A percentile compares a stretch with the other conserved stretches of the same genome.
Evolutionary conservation across 768 basidiomycete genomes (phyloP).

Genomic region (Cystobasidium onofrii): DNA sequence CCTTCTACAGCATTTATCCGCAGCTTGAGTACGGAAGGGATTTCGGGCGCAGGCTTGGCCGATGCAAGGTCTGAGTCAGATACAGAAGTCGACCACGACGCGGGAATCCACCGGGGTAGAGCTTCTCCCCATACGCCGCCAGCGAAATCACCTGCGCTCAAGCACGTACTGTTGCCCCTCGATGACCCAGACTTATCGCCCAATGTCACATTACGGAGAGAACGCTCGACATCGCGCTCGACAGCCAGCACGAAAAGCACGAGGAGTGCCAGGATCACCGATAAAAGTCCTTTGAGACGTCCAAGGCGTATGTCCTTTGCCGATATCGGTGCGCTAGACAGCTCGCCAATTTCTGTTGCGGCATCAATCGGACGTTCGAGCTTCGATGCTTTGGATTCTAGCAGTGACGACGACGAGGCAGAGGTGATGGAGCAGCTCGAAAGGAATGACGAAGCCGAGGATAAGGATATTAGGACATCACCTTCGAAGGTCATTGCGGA

Average conservation of each 20-base stretch:
- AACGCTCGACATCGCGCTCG: conserved; percentile 4
- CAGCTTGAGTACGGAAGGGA: neutral
- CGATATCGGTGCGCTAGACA: conserved; percentile 7
- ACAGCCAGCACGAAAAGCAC: conserved; percentile 8
- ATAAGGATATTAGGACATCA: neutral
- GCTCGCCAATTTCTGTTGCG: conserved; percentile 18
- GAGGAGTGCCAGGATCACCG: neutral
- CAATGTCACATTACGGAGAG: conserved; percentile 14
- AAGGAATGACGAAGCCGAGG: neutral
- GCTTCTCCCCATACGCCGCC: too few relatives aligned
- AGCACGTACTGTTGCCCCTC: neutral
- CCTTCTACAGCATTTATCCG: too few relatives aligned
- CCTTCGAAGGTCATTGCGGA: neutral
- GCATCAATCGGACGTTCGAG: conserved; percentile 13
- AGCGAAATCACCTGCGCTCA: neutral
- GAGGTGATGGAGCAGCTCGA: neutral
- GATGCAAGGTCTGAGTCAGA: neutral
- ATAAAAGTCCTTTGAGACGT: neutral
- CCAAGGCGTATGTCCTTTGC: conserved; percentile 10
- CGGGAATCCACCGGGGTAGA: too few relatives aligned
- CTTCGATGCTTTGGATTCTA: conserved; percentile 23
- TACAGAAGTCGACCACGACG: neutral
- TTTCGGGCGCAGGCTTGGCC: neutral
- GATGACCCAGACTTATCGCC: conserved; percentile 13
- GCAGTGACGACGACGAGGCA: conserved; percentile 26